These are phyloP conservation scores for Eucalyptus paniculata DNA, from an alignment of 345 rosid species.

Conservation along the genomic window DNA sequence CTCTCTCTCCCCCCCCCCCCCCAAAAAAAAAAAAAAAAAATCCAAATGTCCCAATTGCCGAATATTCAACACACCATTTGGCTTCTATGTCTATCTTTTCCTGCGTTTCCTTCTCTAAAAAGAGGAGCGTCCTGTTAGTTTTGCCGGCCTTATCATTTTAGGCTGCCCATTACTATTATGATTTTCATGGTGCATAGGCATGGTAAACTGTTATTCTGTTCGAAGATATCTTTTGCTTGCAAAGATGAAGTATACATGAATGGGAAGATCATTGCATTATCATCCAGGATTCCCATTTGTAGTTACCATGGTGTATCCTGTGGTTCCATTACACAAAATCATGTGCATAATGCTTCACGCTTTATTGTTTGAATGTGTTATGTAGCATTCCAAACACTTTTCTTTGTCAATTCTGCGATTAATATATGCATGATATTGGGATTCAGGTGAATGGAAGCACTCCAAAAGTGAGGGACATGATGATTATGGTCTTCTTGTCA, in stretches of 20 bases:
- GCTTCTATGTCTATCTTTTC: background rate
- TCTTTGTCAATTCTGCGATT: background rate
- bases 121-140: background rate
- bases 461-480: conserved; percentile 43
- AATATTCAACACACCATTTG: background rate
- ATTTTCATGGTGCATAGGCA: background rate
- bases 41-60: background rate
- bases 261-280: background rate
- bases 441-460: conserved; percentile 42
- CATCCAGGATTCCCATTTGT: background rate
- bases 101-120: background rate
- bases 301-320: background rate
- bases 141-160: background rate
- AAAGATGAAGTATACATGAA: background rate
- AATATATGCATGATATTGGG: background rate
- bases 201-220: background rate
- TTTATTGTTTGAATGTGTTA: background rate
- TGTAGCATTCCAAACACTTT: background rate
- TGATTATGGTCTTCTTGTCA: conserved; percentile 50
- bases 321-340: background rate
- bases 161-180: background rate
- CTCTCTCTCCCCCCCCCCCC: background rate
- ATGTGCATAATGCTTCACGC: background rate
- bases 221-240: background rate
- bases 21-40: no score